Percentiles rank a stretch among this genome's conserved stretches.
Evolutionary conservation across 495 filamentous ascomycete species (phyloP).

Genomic region (Neurospora sp.): DNA sequence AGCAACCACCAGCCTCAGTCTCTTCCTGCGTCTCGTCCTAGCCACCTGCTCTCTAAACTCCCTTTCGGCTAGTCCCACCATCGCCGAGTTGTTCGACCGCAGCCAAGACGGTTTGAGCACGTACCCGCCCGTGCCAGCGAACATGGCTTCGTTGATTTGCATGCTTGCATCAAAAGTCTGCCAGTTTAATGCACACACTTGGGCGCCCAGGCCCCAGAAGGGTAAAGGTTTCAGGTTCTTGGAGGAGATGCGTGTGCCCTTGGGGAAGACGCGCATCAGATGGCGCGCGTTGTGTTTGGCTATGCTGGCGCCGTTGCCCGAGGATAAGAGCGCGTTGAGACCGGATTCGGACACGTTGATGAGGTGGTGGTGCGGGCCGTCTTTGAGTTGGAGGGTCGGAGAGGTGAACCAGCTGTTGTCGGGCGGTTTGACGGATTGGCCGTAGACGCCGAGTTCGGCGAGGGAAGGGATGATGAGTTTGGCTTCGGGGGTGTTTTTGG

Average conservation of each 20-base stretch:
- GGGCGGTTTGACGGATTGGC: constrained; percentile 44
- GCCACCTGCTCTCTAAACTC: constrained; percentile 5
- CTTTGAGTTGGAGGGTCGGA: constrained; percentile 12
- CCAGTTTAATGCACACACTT: constrained; percentile 50
- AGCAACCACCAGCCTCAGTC: constrained; percentile 32
- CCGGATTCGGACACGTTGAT: constrained; percentile 48
- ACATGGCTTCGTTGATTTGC: constrained; percentile 48
- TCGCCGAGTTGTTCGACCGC: constrained; percentile 29
- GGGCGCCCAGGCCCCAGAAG: constrained; percentile 45
- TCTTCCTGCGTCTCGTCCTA: constrained; percentile 19
- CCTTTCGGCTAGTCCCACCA: constrained; percentile 10
- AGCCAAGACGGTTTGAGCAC: constrained; percentile 43
- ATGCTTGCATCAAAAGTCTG: constrained; percentile 43
- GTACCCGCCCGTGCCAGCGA: constrained; percentile 42
- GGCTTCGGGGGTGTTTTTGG: constrained; percentile 16
- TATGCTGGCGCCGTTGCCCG: constrained; percentile 25
- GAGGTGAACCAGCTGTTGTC: constrained; percentile 42
- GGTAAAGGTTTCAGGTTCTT: constrained; percentile 38
- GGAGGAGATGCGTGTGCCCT: constrained; percentile 46
- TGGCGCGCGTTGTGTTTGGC: constrained; percentile 39
- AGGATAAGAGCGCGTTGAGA: constrained; percentile 26
- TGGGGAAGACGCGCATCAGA: constrained; percentile 47
- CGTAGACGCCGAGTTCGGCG: constrained; percentile 44
- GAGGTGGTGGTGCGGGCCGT: constrained; percentile 43
- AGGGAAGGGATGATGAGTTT: constrained; percentile 37